These are phyloP conservation scores for Serendipita vermifera DNA, from an alignment of 768 basidiomycete genomes.

Conservation along the genomic window DNA sequence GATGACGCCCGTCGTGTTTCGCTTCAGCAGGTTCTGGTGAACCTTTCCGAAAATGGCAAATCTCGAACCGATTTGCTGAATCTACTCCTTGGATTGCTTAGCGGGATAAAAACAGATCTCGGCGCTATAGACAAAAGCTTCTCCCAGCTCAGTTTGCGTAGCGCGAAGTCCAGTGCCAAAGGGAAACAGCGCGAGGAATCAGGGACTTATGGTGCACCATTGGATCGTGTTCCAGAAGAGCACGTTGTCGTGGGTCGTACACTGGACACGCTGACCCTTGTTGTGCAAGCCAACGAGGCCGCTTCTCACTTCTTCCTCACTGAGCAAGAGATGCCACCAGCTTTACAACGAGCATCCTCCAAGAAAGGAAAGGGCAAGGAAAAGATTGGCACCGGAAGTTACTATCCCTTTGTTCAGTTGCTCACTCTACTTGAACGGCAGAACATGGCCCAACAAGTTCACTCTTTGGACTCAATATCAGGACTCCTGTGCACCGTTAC, in stretches of 20 bases:
- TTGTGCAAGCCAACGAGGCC: slow-evolving; percentile 71
- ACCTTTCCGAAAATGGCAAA: slow-evolving; percentile 89
- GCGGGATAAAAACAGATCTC: slow-evolving; percentile 89
- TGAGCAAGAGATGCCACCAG: slow-evolving; percentile 82
- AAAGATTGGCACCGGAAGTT: slow-evolving; percentile 62
- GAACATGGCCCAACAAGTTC: slow-evolving; percentile 69
- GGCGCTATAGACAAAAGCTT: slow-evolving; percentile 88
- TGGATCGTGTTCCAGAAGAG: slow-evolving; percentile 63
- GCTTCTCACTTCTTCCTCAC: slow-evolving; percentile 90
- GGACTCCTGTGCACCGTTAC: slow-evolving; percentile 79
- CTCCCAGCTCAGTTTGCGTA: slow-evolving; percentile 73
- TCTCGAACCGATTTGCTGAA: slow-evolving; percentile 90
- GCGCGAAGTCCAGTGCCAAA: slow-evolving; percentile 29
- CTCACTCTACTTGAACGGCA: slow-evolving; percentile 80
- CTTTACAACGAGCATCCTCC: slow-evolving; percentile 49
- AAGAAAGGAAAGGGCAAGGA: slow-evolving; percentile 97
- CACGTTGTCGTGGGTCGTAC: slow-evolving; percentile 86
- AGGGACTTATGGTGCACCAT: slow-evolving; percentile 29
- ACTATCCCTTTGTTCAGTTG: slow-evolving; percentile 84
- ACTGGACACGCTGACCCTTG: slow-evolving; percentile 77
- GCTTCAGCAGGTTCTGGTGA: slow-evolving; percentile 80
- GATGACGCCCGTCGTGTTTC: slow-evolving; percentile 75
- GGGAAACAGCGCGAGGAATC: slow-evolving; percentile 52
- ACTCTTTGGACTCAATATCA: slow-evolving; percentile 89
- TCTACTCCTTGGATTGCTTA: slow-evolving; percentile 81